Conservation (phyloP, 805 yeast genomes). For the Nakazawaea siamensis region DNA sequence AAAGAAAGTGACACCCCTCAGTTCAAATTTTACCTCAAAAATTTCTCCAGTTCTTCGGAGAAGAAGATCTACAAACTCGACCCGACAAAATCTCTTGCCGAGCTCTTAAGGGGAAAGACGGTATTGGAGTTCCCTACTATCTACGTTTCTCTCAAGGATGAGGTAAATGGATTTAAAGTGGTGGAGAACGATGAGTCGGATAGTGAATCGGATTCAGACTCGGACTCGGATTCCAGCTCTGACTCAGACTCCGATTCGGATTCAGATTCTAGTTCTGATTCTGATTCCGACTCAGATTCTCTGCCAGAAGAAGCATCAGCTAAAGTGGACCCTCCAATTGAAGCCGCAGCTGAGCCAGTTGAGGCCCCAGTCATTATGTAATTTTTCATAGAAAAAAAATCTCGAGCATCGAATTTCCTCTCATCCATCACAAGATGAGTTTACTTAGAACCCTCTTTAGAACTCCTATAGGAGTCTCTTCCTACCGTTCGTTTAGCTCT, state of each 20-base stretch:
- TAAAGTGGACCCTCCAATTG: too few species aligned
- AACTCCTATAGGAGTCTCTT: background rate
- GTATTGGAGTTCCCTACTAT: constrained; percentile 79
- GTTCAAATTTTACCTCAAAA: constrained; percentile 3
- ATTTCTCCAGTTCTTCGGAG: constrained; percentile 3
- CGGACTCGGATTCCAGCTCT: constrained; percentile 11
- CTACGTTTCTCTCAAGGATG: constrained; percentile 26
- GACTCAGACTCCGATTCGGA: constrained; percentile 6
- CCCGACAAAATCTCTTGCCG: constrained; percentile 29
- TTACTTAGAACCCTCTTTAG: background rate
- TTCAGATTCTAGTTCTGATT: constrained; percentile 5
- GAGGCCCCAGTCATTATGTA: too few species aligned
- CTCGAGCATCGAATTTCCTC: background rate
- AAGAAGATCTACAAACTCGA: constrained; percentile 30
- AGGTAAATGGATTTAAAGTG: constrained; percentile 20
- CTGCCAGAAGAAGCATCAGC: constrained; percentile 8
- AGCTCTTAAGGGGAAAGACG: constrained; percentile 42
- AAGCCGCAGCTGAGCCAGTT: too few species aligned
- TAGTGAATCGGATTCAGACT: background rate
- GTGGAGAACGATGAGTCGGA: constrained; percentile 15
- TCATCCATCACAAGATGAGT: background rate
- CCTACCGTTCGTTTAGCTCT: background rate
- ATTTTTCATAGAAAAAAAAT: background rate
- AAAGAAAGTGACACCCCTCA: background rate
- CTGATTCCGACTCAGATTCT: constrained; percentile 7